Base-by-base conservation (phyloP, 2,329 filamentous ascomycete genomes). In the Xylariales sp. region DNA sequence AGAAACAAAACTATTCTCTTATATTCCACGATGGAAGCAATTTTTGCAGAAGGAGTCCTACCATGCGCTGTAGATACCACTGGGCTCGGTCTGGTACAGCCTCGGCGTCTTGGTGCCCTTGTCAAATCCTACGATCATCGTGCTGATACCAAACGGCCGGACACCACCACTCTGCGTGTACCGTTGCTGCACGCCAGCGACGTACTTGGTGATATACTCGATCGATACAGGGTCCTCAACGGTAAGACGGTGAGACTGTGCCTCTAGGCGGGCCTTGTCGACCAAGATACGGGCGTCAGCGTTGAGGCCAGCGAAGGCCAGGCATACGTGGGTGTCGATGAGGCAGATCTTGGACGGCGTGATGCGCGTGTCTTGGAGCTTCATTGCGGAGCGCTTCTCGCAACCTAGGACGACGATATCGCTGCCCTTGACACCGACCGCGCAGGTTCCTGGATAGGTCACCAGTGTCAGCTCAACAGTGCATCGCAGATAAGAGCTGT, bases 101-200 rank as follows among this genome's bases (percentile, higher is more conserved):
- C 90, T 80, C 38, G 93, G 91, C 40, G 83, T 83, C 59, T 85
- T 83, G 73, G 89, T 91, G 53, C 87, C 88, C 53, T 89, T 87
- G 70, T 98, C 93, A 60, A 98, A 98, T n/a, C 93, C 93, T 46
- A 98, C 91, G 53, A 98, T 89, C 61, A 98, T 74, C 28, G 91
- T 97, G 72, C 89, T 96, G 64, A 98, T 96, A 46, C 93, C 93
- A 59, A 98, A 98, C n/a, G 93, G 93, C 57, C 93, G 77, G 37
- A 98, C 93, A 76, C 93, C 93, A 71, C 93, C 93, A 58, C 89
- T 95, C 74, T 98, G 93, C 33, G 93, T 98, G 76, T 98, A 98
- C 66, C 89, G 82, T 74, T 98, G 93, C 75, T 98, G 93, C 52
- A 98, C 93, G 40, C 91, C 88, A 38, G 93, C 93, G 47, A 98